Base-by-base conservation (phyloP, 495 filamentous ascomycete species). In the Halenospora varia region DNA sequence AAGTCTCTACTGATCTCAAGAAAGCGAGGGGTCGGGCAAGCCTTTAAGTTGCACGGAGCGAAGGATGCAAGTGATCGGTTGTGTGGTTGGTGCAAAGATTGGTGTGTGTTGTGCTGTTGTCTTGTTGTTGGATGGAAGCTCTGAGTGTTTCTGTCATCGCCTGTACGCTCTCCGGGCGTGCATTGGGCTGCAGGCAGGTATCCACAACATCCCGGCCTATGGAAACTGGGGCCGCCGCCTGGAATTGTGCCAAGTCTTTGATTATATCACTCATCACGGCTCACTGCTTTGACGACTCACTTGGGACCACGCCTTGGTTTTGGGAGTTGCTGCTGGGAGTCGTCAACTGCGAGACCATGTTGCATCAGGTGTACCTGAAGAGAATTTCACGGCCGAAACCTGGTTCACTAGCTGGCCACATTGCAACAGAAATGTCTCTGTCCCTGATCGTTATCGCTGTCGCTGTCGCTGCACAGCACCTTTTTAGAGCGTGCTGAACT, bases 11-110 rank as follows among this genome's bases (percentile, higher is more conserved):
- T 55, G 51, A 52, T 15, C 18, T 2, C 6, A 25, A 40, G 6
- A 15, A 19, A 39, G 39, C 25, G 51, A 40, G 35, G 54, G 50
- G 49, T 20, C 17, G 25, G 25, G 53, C 49, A 58, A 50, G 61
- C 53, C 48, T 63, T 56, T 56, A 53, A 45, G 40, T 44, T 57
- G 55, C 53, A 44, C 48, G 44, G 44, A 63, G 61, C 57, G 61
- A 60, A 49, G 47, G 48, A 63, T 64, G 62, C 62, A 58, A 61
- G 57, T 54, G 62, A 51, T 55, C 57, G 44, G 55, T 57, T 2
- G 1, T 56, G 56, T 58, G 20, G 20, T 46, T 6, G 15, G 29
- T 48, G 48, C n/a, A n/a, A n/a, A n/a, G n/a, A n/a, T n/a, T 50
- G 44, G 19, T 52, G 35, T 23, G 48, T 48, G 25, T 25, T 48